These are phyloP conservation scores for Zizania latifolia DNA, from an alignment of 176 grass and related monocot genomes.

Conservation along the genomic window DNA sequence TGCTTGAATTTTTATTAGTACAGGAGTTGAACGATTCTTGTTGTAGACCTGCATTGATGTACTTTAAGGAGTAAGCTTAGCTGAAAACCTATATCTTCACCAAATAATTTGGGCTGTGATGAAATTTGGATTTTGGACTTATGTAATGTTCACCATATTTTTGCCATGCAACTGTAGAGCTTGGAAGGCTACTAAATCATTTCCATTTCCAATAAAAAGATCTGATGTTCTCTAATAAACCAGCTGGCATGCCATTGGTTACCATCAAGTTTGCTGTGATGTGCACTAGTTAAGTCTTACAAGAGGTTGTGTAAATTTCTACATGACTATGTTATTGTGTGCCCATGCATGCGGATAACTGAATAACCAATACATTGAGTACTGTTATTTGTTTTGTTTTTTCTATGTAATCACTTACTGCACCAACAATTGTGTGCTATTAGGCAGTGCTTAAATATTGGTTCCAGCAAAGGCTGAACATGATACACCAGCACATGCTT, in stretches of 20 bases:
- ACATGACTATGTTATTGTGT: not conserved
- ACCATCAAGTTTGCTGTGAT: not conserved
- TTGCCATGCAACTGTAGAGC: not conserved
- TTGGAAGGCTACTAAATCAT: not conserved
- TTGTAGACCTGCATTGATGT: not conserved
- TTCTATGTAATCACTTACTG: not conserved
- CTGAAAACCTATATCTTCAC: not conserved
- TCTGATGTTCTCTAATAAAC: not conserved
- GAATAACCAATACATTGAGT: not conserved
- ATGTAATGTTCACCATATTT: not conserved
- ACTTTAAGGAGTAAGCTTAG: not conserved
- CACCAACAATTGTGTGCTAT: not conserved
- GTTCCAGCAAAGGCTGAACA: not conserved
- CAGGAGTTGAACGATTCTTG: not conserved
- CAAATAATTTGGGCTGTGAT: not conserved
- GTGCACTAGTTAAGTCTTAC: too few relatives aligned
- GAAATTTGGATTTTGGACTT: not conserved
- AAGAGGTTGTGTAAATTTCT: not conserved
- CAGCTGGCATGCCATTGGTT: not conserved
- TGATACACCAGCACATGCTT: not conserved
- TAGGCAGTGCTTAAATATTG: not conserved
- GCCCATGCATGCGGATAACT: not conserved
- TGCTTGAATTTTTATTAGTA: not conserved
- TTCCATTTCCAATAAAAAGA: constrained; percentile 5
- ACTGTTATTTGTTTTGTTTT: not conserved